Evolutionary conservation across 1,284 basidiomycete genomes (phyloP).

Genomic region (Tilletia walkeri): DNA sequence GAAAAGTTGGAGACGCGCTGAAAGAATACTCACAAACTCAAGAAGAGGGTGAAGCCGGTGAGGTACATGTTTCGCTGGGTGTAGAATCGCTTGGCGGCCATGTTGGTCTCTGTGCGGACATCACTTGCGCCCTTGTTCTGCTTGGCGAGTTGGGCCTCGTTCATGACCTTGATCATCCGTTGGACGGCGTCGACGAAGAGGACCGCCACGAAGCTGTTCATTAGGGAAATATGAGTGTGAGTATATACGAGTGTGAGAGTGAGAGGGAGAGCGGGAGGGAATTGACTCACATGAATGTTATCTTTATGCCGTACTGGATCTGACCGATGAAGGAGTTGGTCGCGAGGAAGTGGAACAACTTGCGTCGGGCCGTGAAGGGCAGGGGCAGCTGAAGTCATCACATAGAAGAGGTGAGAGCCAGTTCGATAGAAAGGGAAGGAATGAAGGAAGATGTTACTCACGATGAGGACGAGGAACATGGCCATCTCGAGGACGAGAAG

Average conservation of each 20-base stretch:
- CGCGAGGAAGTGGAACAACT: slow-evolving; percentile 73
- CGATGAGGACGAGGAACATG: slow-evolving; percentile 53
- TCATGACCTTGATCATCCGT: slow-evolving; percentile 82
- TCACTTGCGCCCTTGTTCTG: slow-evolving; percentile 65
- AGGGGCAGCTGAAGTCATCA: slow-evolving; percentile 61
- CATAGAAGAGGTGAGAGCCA: not conserved
- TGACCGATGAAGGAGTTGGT: slow-evolving; percentile 57
- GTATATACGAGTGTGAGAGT: not conserved
- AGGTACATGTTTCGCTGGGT: slow-evolving; percentile 72
- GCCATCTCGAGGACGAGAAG: slow-evolving; percentile 53
- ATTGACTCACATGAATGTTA: slow-evolving; percentile 79
- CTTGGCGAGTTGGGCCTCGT: slow-evolving; percentile 72
- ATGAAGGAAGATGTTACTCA: slow-evolving; percentile 20
- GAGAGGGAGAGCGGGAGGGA: not conserved
- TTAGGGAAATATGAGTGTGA: not conserved
- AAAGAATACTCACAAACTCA: slow-evolving; percentile 57
- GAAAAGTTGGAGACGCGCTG: not conserved
- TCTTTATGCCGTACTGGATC: slow-evolving; percentile 70
- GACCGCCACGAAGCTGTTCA: slow-evolving; percentile 74
- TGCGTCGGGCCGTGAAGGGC: slow-evolving; percentile 71
- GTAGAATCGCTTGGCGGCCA: slow-evolving; percentile 86
- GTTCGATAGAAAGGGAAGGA: not conserved
- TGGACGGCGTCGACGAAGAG: slow-evolving; percentile 83
- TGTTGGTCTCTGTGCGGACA: slow-evolving; percentile 75
- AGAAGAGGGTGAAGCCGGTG: slow-evolving; percentile 76